These are phyloP conservation scores for Penicillium pancosmium DNA, from an alignment of 495 filamentous ascomycete species.

Conservation along the genomic window DNA sequence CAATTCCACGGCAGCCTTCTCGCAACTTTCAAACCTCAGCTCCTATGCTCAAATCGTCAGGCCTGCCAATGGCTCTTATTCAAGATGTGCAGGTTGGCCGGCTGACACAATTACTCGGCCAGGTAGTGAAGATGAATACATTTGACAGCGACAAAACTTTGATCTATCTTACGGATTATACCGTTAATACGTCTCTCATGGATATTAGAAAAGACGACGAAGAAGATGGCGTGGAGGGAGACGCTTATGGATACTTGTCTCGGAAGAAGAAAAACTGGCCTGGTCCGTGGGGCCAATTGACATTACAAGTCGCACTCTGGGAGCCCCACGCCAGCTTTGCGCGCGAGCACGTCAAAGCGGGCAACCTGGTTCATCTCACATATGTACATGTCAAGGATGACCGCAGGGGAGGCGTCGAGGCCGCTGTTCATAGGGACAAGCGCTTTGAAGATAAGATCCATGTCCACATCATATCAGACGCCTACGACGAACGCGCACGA, in stretches of 20 bases:
- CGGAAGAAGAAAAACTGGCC: constrained; percentile 57
- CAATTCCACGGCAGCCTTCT: not conserved
- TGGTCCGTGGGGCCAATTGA: constrained; percentile 76
- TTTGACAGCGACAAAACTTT: constrained; percentile 51
- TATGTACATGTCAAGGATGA: constrained; percentile 71
- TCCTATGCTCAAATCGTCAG: constrained; percentile 9
- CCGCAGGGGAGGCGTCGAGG: constrained; percentile 65
- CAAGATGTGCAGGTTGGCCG: constrained; percentile 58
- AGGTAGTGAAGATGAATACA: constrained; percentile 69
- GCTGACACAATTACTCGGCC: constrained; percentile 74
- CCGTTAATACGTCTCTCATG: constrained; percentile 63
- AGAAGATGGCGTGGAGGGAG: constrained; percentile 47
- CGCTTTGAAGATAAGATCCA: constrained; percentile 53
- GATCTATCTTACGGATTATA: constrained; percentile 88
- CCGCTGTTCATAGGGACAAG: constrained; percentile 66
- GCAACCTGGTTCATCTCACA: constrained; percentile 63
- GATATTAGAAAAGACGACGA: constrained; percentile 49
- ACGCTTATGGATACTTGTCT: constrained; percentile 49
- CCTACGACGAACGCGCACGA: constrained; percentile 54
- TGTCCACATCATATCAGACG: constrained; percentile 48
- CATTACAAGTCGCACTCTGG: constrained; percentile 72
- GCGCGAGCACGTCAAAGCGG: constrained; percentile 55
- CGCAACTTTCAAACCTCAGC: constrained; percentile 19
- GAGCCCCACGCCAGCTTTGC: constrained; percentile 66
- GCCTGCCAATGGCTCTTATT: constrained; percentile 62